Base-by-base conservation (phyloP, 108 stramenopile species). In the Skeletonema costatum region DNA sequence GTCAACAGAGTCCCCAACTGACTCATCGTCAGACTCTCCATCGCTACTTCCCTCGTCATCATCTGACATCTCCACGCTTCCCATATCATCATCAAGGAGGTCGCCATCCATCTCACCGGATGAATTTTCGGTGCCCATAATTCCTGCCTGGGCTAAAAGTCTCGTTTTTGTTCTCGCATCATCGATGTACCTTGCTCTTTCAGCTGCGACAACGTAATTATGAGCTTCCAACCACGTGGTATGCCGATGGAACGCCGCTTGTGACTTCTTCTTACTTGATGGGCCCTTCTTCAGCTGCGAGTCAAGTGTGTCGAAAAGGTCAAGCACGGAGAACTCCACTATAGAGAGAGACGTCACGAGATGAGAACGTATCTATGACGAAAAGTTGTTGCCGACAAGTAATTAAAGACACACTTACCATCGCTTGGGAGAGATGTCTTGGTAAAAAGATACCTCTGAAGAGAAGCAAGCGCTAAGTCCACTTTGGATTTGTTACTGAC, bases 391-490 rank as follows among this genome's bases (percentile, higher is more conserved):
- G n/a, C 6, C 25, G 7, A 56, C 29, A 56, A 56, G 25, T 29
- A 56, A 25, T 12, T 12, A 41, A 35, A 21, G 7, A 56, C 32
- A 63, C 3, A 81, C 81, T 50, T 51, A 81, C 81, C 90, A 32
- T 98, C 96, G 14, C 92, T 87, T 14, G 97, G 97, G 19, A 98
- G 87, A 38, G 82, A 75, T 17, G 85, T 75, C 78, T 98, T 98
- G 35, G 93, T 94, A 71, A 99, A 97, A 53, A 99, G 89, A 74
- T 99, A 99, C 19, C 97, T 75, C 68, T 98, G 97, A 48, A 98
- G 96, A 38, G 93, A 83, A 1, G 93, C 72, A 35, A 98, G 85
- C 50, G 90, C 92, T 11, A 67, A 83, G 33, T 87, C 84, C 32
- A 97, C 53, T 48, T 87, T 91, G 7, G 80, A 31, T 16, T 88